Evolutionary conservation across 495 filamentous ascomycete species (phyloP), one percentile per base, ranked within the genome.

Genomic region (Penicillium lagena): DNA sequence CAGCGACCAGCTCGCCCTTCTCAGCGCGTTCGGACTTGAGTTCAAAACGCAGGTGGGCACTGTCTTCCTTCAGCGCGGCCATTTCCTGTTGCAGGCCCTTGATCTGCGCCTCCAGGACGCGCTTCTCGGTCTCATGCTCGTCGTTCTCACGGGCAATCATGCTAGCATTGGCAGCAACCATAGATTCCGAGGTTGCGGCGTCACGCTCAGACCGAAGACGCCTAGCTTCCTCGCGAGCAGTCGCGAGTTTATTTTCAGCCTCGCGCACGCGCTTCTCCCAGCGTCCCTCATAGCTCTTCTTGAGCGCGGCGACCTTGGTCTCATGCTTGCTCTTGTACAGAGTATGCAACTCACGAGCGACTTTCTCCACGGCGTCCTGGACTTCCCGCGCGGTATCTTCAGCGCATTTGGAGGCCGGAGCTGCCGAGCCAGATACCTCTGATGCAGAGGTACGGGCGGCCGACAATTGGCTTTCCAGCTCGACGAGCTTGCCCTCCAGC

Each of bases 241-340:
- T 72, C 37, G 82, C 79, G 11, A 95, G 60, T 44, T 82, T 79
- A 2, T 63, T 66, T 61, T 95, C 85, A 2, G 91, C 78, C 51
- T 89, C 85, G 27, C 75, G 73, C 29, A 89, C 70, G 48, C 84
- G 88, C 70, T 93, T 90, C 59, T 94, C 88, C 81, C 87, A 90
- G 37, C 90, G 80, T 35, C 75, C 75, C 56, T 96, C 89, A 64
- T 96, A 97, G 62, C 83, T 90, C 63, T 96, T 96, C 69, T 96
- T 96, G 45, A 98, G 73, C 7, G 89, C 90, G 0, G 85, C 78
- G 22, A 97, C 90, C 67, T 98, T 98, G 37, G 81, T 85, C 68
- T 96, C 90, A 59, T 98, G 94, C 60, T 98, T 98, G 59, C 80
- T 77, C 67, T 96, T 96, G 72, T 98, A 98, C n/a, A 95, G 74